phyloP scores from a whole-genome alignment of 1,284 basidiomycete genomes.

The Crocinoboletus sp. region DNA sequence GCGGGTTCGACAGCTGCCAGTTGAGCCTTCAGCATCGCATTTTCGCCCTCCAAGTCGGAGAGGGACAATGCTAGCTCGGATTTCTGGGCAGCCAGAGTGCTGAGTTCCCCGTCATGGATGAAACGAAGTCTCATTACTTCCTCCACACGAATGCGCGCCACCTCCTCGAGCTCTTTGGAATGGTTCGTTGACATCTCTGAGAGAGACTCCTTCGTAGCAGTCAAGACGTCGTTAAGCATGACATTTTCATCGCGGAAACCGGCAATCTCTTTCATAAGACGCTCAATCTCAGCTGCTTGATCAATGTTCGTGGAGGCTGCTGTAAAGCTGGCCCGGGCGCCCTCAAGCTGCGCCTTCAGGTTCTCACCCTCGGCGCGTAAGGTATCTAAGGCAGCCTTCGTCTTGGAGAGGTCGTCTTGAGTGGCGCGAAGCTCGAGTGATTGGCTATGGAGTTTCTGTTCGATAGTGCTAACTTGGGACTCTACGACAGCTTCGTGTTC shows the following conservation, averaged over 20 bases:
- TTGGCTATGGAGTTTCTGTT: conserved; percentile 60
- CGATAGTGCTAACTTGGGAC: conserved; percentile 49
- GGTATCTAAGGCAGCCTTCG: conserved; percentile 54
- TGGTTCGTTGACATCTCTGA: conserved; percentile 66
- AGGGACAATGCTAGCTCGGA: conserved; percentile 54
- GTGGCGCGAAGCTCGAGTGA: conserved; percentile 75
- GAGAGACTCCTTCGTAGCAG: conserved; percentile 66
- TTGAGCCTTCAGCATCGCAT: conserved; percentile 58
- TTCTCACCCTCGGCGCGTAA: conserved; percentile 50
- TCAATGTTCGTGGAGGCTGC: conserved; percentile 41
- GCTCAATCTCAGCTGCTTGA: conserved; percentile 52
- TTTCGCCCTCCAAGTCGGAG: conserved; percentile 70
- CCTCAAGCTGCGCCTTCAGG: conserved; percentile 59
- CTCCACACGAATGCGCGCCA: conserved; percentile 60
- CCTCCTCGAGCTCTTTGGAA: conserved; percentile 63
- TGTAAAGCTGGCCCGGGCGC: conserved; percentile 42
- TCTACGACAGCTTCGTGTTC: conserved; percentile 59
- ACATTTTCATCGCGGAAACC: conserved; percentile 36
- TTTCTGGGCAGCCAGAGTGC: conserved; percentile 50
- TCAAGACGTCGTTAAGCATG: conserved; percentile 57
- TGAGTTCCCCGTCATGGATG: conserved; percentile 55
- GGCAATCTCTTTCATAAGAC: conserved; percentile 55
- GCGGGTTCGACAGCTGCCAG: conserved; percentile 44
- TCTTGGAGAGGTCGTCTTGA: conserved; percentile 72
- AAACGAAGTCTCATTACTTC: conserved; percentile 60